Base-by-base conservation (phyloP, 2,329 filamentous ascomycete species). In the Xylaria multiplex region DNA sequence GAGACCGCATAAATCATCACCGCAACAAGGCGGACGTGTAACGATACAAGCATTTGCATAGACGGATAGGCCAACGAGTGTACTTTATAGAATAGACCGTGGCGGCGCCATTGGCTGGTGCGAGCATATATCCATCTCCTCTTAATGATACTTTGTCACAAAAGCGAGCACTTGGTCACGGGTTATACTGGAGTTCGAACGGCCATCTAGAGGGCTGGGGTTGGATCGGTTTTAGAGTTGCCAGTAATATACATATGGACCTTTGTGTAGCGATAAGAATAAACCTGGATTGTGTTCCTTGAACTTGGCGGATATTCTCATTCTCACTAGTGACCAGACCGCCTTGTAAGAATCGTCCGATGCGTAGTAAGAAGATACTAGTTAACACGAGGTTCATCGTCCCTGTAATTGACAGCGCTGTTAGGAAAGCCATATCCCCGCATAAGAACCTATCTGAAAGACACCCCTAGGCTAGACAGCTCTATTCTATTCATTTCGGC, bases 1-100 rank as follows among this genome's bases (percentile, higher is more conserved):
- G 81, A 88, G 76, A 92, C 90, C 77, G 84, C 85, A 83, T 93
- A 92, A 84, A 85, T 77, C 78, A 73, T 69, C 60, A 67, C 64
- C 70, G 57, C 43, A 60, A 65, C 70, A 62, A 71, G 55, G 69
- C 66, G 72, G 69, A 77, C 76, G 73, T 78, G 76, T 78, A 78
- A 77, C 72, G 76, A 74, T 77, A 77, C 5, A 64, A 65, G 68
- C 66, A 68, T 72, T 70, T 73, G 74, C 72, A 77, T 77, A 77
- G 75, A 77, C 71, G 71, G 72, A 72, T 62, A 45, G 69, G 72
- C 71, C 74, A 71, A 72, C 71, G 69, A 72, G 69, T 77, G 75
- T 78, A 77, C 60, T 61, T 72, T 71, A 75, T 77, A 78, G 74
- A 77, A 69, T 73, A 76, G 76, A 77, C 73, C 70, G 68, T 70